Evolutionary conservation across 2,329 filamentous ascomycete species (phyloP), one percentile per base, ranked within the genome.

Genomic region (Colletotrichum agaves): DNA sequence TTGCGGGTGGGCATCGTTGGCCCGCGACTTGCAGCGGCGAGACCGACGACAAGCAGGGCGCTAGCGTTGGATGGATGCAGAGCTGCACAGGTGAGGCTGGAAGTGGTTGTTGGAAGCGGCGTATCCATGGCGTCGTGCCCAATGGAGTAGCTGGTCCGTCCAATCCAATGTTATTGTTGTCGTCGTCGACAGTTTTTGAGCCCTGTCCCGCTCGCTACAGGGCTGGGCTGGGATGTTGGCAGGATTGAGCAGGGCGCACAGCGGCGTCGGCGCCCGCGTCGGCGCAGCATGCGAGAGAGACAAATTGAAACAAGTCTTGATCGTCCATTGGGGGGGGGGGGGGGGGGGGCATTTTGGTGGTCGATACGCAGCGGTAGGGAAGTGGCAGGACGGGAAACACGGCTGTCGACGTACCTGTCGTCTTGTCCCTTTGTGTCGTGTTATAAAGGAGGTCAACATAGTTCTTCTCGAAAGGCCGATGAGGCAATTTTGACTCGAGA

Each of bases 21-120:
- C 17, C 39, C 21, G 19, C 50, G 17, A 27, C 33, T 11, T 39
- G 46, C 46, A 57, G 39, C 64, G 64, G 64, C 64, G 64, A 67
- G 61, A 46, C 64, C 64, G 64, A 61, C 64, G 33, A 27, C 50
- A 10, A 47, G 19, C 19, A 35, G 21, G 59, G 63, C 63, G 44
- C 59, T 58, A 63, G 52, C 58, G 49, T 43, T 58, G 11, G 21
- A 61, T 39, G n/a, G 44, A 50, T 57, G 60, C 21, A 37, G 44
- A 37, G 33, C 43, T 43, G 23, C 39, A 21, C n/a, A 37, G 27
- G 31, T 17, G 35, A 58, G 31, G 15, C 17, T 27, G 47, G 43
- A 59, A 37, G 31, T 49, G 15, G 21, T 12, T 33, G 63, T 50
- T 13, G 44, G 35, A 56, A 43, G 37, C 27, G 59, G 43, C 37